Evolutionary conservation across 495 filamentous ascomycete species (phyloP), one percentile per base, ranked within the genome.

Genomic region (Hyaloscypha hepaticicola): DNA sequence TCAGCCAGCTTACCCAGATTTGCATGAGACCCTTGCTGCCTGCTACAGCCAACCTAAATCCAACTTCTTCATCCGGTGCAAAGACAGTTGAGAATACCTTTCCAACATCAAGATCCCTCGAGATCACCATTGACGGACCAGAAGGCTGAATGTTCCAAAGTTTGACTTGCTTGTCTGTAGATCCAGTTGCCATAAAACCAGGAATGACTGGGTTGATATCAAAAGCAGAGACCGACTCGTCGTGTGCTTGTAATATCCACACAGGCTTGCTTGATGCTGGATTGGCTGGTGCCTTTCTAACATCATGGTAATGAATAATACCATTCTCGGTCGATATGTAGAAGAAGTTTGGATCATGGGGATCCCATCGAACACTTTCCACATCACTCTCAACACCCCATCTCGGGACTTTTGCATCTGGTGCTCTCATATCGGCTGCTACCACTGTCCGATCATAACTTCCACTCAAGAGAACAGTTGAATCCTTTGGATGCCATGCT

Each of bases 301-400:
- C 80, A 72, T 99, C 95, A 73, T 91, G 90, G 72, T 89, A 89
- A 77, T 97, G 93, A 48, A 99, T 82, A 57, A 92, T 82, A 11
- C 95, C 95, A 64, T 83, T 90, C 70, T 99, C 95, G 0, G 96
- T 99, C 16, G 92, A 90, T 55, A 95, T 90, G 78, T 90, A 98
- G 83, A 99, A 99, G 79, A 80, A 92, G 78, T 96, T 93, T 5
- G 86, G 77, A 72, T 97, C 88, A 74, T 99, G 95, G 21, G 90
- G 88, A 77, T 99, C 89, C 93, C 96, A 99, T 68, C 84, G 82
- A 5, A 98, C 87, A 38, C 82, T 88, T 80, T 99, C 95, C 19
- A 99, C 92, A 72, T 99, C 95, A 71, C 90, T 89, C 72, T 97
- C 93, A 11, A 97, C 93, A 26, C 89, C 90, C 88, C 95, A 97